Base-by-base conservation (phyloP, 31 red algal genomes). In the Bonnemaisonia californica region DNA sequence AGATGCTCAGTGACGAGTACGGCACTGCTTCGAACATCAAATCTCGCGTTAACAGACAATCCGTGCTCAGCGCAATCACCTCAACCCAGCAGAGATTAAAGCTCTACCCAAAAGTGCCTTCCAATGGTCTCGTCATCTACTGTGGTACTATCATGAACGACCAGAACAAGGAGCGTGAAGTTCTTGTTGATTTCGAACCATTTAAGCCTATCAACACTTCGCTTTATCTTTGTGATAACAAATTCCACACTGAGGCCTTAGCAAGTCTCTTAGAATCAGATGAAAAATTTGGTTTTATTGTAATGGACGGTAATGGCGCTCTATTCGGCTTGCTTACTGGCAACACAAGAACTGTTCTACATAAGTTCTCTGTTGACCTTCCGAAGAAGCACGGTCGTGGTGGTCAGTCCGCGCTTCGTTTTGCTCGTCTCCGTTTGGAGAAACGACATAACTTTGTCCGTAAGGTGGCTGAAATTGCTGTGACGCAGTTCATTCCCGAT, bases 201-300 rank as follows among this genome's bases (percentile, higher is more conserved):
- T 95, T 96, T 69, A 99, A 99, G 81, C 93, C 97, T 5, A 99
- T 99, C 61, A 99, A 99, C 75, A 99, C 97, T 3, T 99, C 97
- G 1, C 81, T 99, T 3, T 99, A 99, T 77, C 60, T 96, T 21
- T 99, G 97, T 64, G 97, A 99, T 80, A 96, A 95, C 87, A 95
- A 95, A 59, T 99, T 99, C 51, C 97, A 99, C 55, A 95, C 93
- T 1, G 97, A 99, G 71, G 93, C 93, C 27, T 77, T 99, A 22
- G 77, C 80, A 1, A 81, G 79, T 74, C 78, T 99, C 23, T 74
- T 99, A 11, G 93, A 96, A 62, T 89, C 85, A 9, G 97, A 99
- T 79, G 97, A 99, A 39, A 90, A 90, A 71, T 99, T 99, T 83
- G 97, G 97, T 21, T 99, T 99, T 81, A 95, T 99, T 39, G 85